Percentiles rank a stretch among this genome's conserved stretches.
Conservation (phyloP, 2,329 filamentous ascomycete species). For the Aspergillus ibericus region DNA sequence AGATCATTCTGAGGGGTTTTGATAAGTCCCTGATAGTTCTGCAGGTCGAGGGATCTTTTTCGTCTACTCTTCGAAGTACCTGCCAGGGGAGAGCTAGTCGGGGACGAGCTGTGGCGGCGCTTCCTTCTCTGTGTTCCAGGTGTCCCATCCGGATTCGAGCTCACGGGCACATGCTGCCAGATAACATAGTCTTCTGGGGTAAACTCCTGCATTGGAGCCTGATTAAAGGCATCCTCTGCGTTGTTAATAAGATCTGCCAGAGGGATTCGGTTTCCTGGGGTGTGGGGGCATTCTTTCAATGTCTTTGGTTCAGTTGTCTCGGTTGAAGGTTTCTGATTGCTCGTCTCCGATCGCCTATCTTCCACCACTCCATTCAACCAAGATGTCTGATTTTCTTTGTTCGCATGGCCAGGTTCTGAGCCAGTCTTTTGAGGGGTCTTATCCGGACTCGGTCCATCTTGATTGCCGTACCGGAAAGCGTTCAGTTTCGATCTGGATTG, state of each 20-base stretch:
- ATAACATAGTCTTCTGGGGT: constrained; percentile 63
- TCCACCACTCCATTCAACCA: constrained; percentile 37
- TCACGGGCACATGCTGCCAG: constrained; percentile 55
- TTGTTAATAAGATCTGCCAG: constrained; percentile 63
- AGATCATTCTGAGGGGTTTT: constrained; percentile 71
- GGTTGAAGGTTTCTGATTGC: constrained; percentile 19
- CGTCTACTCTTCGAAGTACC: constrained; percentile 37
- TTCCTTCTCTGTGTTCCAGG: constrained; percentile 56
- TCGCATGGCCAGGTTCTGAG: constrained; percentile 31
- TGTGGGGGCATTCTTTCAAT: constrained; percentile 52
- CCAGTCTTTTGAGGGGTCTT: constrained; percentile 23
- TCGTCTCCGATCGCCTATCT: constrained; percentile 20
- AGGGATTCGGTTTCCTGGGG: constrained; percentile 59
- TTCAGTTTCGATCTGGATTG: constrained; percentile 57
- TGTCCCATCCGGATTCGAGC: constrained; percentile 45
- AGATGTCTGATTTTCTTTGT: constrained; percentile 48
- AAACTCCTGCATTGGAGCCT: constrained; percentile 47
- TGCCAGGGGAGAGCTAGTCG: constrained; percentile 64
- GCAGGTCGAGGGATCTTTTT: constrained; percentile 56
- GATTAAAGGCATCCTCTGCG: constrained; percentile 56
- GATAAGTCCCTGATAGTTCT: constrained; percentile 58
- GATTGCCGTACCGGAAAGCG: constrained; percentile 52
- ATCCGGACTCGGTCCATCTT: constrained; percentile 23
- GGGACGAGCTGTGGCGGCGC: constrained; percentile 72
- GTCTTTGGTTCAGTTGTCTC: constrained; percentile 28